Base-by-base conservation (phyloP, 2,329 filamentous ascomycete genomes). In the Exophiala alcalophila region DNA sequence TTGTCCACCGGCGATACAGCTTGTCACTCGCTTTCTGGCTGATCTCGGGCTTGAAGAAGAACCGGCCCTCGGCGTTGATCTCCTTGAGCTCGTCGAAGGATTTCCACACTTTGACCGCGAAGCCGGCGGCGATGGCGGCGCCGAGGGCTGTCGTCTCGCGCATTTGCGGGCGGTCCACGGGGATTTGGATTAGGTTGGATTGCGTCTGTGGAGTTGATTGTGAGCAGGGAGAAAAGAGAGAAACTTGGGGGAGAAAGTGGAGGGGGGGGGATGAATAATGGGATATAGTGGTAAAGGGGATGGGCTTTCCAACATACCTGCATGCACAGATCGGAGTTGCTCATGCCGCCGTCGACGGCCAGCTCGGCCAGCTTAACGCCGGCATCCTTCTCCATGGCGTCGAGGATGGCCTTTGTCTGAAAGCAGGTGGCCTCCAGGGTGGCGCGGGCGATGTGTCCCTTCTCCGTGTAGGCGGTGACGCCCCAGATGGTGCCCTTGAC, bases 61-160 rank as follows among this genome's bases (percentile, higher is more conserved):
- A 83, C 39, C 83, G 76, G 37, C 81, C 84, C 37, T 76, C 73
- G 46, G 76, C 78, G 64, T 88, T 88, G 62, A 92, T 81, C 50
- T 81, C 72, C 55, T 80, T 80, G 20, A 94, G 68, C 57, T 91
- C 85, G 23, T 81, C 76, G 45, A 92, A 80, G 55, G 80, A 75
- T 52, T 78, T 77, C 86, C 88, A 95, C 28, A 91, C 79, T 30
- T 77, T 81, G 14, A 85, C 80, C 5, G 87, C 87, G 48, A 94
- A 81, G 7, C 85, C 89, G 6, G 89, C 89, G 8, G 89, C 87
- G 56, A 94, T 91, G 30, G 89, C 89, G 9, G 89, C 88, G 16
- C 89, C 89, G 2, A 95, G 76, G 1, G 88, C 84, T 1, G 89
- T 95, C 3, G 88, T 94, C 70, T 95, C 89, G 44, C 86, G 82